Conservation (phyloP, 257 asterid species). For the Eucommia ulmoides region DNA sequence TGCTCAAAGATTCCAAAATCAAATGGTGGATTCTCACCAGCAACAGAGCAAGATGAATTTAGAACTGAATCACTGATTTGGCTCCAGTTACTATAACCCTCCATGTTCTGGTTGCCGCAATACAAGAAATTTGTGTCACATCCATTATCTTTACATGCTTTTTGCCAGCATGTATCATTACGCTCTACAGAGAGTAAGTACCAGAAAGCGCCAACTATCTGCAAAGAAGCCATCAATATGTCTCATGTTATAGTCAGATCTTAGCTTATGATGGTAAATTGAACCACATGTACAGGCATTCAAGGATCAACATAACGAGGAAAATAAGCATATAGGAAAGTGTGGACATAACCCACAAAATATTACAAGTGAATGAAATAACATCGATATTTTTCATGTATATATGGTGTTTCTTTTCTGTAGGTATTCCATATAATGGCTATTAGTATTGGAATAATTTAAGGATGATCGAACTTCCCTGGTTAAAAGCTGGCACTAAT, state of each 20-base stretch:
- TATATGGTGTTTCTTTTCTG: too few relatives aligned
- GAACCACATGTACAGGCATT: not conserved
- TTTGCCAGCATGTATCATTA: constrained; percentile 90
- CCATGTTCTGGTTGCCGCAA: constrained; percentile 71
- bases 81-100: constrained; percentile 43
- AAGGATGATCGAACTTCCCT: too few relatives aligned
- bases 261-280: not conserved
- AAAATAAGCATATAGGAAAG: not conserved
- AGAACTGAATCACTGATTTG: constrained; percentile 38
- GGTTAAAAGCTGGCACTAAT: too few relatives aligned
- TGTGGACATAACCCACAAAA: too few relatives aligned
- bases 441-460: too few relatives aligned
- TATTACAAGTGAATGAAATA: too few relatives aligned
- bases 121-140: constrained; percentile 62
- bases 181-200: constrained; percentile 93
- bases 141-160: constrained; percentile 44
- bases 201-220: constrained; percentile 99
- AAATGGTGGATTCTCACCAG: constrained; percentile 46
- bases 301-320: not conserved
- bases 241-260: not conserved
- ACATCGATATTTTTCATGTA: too few relatives aligned
- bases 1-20: constrained; percentile 90
- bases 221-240: constrained; percentile 17
- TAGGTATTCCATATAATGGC: too few relatives aligned
- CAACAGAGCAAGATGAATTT: constrained; percentile 48